phyloP scores from a whole-genome alignment of 2,329 filamentous ascomycete species.

The Cordyceps militaris region DNA sequence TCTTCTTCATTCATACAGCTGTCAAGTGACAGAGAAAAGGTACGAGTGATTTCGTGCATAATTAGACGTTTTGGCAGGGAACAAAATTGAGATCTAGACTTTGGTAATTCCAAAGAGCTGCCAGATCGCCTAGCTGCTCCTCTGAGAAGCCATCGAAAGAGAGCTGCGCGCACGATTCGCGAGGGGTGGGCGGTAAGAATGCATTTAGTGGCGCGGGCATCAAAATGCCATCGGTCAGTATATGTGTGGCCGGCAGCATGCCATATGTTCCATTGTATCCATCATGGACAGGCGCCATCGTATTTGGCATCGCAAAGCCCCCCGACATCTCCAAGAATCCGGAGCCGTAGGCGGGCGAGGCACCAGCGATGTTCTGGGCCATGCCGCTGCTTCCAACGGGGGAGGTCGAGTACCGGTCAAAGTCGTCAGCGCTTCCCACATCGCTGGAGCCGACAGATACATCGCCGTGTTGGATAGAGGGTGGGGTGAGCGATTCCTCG shows the following conservation, averaged over 20 bases:
- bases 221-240: not conserved
- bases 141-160: slow-evolving; percentile 25
- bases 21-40: not conserved
- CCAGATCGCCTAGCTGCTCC: slow-evolving; percentile 28
- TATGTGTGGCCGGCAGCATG: not conserved
- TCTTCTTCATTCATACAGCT: not conserved
- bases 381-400: slow-evolving; percentile 1
- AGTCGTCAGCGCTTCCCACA: slow-evolving; percentile 8
- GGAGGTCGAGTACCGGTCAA: not conserved
- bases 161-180: slow-evolving; percentile 14
- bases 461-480: slow-evolving; percentile 3
- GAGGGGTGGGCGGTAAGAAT: slow-evolving; percentile 14
- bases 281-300: not conserved
- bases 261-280: slow-evolving; percentile 4
- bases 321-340: not conserved
- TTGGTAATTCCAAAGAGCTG: slow-evolving; percentile 28
- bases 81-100: slow-evolving; percentile 26
- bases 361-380: not conserved
- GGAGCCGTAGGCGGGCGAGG: slow-evolving; percentile 4
- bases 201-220: slow-evolving; percentile 5
- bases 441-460: slow-evolving; percentile 7
- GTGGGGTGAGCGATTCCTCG: slow-evolving; percentile 14
- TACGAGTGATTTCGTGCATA: not conserved
- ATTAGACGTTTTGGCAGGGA: not conserved
- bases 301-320: not conserved